These are phyloP conservation scores for Paecilomyces sp. DNA, from an alignment of 2,329 filamentous ascomycete species.

Conservation along the genomic window DNA sequence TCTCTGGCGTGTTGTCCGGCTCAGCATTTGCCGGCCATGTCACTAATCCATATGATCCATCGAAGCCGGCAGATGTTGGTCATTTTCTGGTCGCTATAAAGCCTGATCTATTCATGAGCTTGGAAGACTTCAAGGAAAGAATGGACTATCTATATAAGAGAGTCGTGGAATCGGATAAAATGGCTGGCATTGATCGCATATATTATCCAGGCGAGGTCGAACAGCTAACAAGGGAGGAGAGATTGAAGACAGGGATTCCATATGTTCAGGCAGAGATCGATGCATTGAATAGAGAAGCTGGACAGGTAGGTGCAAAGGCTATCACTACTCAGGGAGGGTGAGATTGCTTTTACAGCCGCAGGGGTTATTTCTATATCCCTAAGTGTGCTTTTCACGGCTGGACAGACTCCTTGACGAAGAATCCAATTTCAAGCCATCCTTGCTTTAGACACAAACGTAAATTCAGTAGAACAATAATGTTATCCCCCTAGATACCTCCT, in stretches of 20 bases:
- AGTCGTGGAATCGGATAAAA: slow-evolving; percentile 47
- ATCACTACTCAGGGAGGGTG: background rate
- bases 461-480: too few relatives aligned
- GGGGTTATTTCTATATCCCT: too few relatives aligned
- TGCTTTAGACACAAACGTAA: too few relatives aligned
- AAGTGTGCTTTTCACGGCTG: too few relatives aligned
- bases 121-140: slow-evolving; percentile 59
- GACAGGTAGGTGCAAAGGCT: slow-evolving; percentile 28
- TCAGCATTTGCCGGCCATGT: slow-evolving; percentile 73
- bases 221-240: slow-evolving; percentile 39
- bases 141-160: slow-evolving; percentile 53
- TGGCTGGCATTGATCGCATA: slow-evolving; percentile 48
- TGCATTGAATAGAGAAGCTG: slow-evolving; percentile 45
- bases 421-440: too few relatives aligned
- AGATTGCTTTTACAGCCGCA: background rate
- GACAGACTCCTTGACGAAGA: too few relatives aligned
- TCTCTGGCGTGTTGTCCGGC: slow-evolving; percentile 68
- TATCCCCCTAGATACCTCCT: too few relatives aligned
- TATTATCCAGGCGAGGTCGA: slow-evolving; percentile 55
- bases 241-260: slow-evolving; percentile 41
- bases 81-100: slow-evolving; percentile 67
- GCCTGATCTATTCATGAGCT: slow-evolving; percentile 64
- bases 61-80: slow-evolving; percentile 61
- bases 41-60: slow-evolving; percentile 67
- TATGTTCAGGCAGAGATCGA: slow-evolving; percentile 42